Conservation (phyloP, 805 yeast species). For the Candida dajiaensis region DNA sequence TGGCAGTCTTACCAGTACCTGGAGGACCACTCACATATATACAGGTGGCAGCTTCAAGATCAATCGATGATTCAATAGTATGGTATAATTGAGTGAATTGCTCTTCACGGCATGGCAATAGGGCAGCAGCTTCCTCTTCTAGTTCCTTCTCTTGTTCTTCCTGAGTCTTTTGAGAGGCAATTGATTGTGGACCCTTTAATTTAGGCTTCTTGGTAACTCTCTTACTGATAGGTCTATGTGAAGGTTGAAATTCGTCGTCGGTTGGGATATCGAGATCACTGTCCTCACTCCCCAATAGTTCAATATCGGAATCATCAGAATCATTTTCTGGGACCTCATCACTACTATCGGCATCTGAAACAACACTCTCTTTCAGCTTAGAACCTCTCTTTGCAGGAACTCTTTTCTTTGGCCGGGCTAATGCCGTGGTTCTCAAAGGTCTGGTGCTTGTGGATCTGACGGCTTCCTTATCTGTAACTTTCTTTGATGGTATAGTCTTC, state of each 20-base stretch:
- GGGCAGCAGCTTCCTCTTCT: constrained; percentile 28
- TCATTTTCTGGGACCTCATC: background rate
- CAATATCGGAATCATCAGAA: constrained; percentile 8
- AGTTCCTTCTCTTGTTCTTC: constrained; percentile 22
- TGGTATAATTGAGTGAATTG: constrained; percentile 70
- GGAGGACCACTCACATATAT: constrained; percentile 95
- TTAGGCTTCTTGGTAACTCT: constrained; percentile 20
- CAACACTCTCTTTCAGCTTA: constrained; percentile 1
- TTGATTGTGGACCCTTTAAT: constrained; percentile 22
- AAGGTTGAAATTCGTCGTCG: constrained; percentile 19
- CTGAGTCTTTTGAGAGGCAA: constrained; percentile 5
- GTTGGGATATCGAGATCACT: constrained; percentile 4
- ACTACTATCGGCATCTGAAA: constrained; percentile 4
- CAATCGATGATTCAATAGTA: constrained; percentile 66
- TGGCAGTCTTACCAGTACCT: constrained; percentile 96
- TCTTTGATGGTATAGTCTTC: background rate
- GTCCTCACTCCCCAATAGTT: constrained; percentile 9
- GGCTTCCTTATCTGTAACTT: background rate
- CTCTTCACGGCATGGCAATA: constrained; percentile 80
- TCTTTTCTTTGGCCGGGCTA: constrained; percentile 25
- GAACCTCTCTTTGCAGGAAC: background rate
- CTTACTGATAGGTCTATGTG: constrained; percentile 24
- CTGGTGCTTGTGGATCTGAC: background rate
- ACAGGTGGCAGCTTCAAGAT: constrained; percentile 70
- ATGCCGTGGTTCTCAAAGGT: constrained; percentile 17